phyloP scores from a whole-genome alignment of 2,329 filamentous ascomycete species.

The Penicillium palitans region DNA sequence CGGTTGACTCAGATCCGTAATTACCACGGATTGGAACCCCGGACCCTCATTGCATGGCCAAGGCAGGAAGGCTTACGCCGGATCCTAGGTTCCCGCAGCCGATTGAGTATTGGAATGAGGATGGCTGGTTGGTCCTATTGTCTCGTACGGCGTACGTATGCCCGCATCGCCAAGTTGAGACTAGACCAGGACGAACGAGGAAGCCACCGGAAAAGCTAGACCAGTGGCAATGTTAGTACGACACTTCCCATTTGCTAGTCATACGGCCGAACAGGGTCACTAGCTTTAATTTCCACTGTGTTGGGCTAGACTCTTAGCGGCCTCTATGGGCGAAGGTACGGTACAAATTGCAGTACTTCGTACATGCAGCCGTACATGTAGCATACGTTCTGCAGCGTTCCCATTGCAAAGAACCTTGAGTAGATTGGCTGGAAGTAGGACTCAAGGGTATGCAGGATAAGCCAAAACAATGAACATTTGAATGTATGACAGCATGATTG shows the following conservation, averaged over 20 bases:
- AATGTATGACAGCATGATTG: not conserved
- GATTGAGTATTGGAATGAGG: conserved; percentile 3
- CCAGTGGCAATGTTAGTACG: conserved; percentile 4
- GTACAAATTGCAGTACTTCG: not conserved
- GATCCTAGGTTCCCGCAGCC: conserved; percentile 9
- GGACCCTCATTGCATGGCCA: conserved; percentile 15
- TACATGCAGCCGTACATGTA: not conserved
- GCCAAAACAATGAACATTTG: too few species aligned
- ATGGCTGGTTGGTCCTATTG: not conserved
- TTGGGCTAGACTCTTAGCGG: not conserved
- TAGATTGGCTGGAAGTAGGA: not conserved
- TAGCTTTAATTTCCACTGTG: conserved; percentile 3
- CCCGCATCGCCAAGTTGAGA: conserved; percentile 9
- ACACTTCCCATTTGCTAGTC: not conserved
- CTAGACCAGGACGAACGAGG: not conserved
- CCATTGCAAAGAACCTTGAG: not conserved
- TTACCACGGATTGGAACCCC: conserved; percentile 11
- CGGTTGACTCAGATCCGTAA: conserved; percentile 20
- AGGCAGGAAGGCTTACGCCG: conserved; percentile 12
- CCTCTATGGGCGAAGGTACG: not conserved
- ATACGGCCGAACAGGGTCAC: not conserved
- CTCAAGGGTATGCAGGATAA: not conserved
- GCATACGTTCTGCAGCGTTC: conserved; percentile 2
- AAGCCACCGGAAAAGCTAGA: not conserved
- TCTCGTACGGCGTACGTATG: conserved; percentile 14